These are phyloP conservation scores for Cyclotella cryptica DNA, from an alignment of 108 stramenopile genomes.

Conservation along the genomic window DNA sequence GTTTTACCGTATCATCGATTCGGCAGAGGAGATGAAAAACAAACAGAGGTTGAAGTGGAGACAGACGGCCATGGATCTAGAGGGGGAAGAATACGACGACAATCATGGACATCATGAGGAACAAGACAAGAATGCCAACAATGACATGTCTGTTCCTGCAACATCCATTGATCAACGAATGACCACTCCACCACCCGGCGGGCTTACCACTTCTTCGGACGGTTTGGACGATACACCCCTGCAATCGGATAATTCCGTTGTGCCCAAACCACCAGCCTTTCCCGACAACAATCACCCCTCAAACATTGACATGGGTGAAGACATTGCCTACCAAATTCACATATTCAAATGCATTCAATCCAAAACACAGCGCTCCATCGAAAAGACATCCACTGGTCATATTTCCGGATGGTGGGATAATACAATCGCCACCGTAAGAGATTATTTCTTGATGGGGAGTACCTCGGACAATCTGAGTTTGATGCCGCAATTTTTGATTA, in stretches of 20 bases:
- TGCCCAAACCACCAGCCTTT: not conserved
- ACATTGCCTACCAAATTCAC: conserved; percentile 47
- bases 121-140: conserved; percentile 1
- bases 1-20: conserved; percentile 33
- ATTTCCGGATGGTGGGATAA: conserved; percentile 47
- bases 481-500: conserved; percentile 58
- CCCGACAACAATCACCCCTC: conserved; percentile 6
- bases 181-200: not conserved
- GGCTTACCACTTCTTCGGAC: not conserved
- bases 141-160: not conserved
- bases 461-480: conserved; percentile 64
- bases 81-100: conserved; percentile 17
- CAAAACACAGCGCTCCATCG: conserved; percentile 46
- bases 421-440: conserved; percentile 51
- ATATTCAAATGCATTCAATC: conserved; percentile 47
- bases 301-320: conserved; percentile 18
- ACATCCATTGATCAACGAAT: not conserved
- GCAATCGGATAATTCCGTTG: not conserved
- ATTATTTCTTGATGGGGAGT: conserved; percentile 63
- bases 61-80: conserved; percentile 30
- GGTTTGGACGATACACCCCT: conserved; percentile 7
- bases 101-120: not conserved
- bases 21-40: conserved; percentile 28
- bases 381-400: conserved; percentile 42
- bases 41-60: conserved; percentile 26